Base-by-base conservation (phyloP, 2,329 filamentous ascomycete genomes). In the Chaetomium olivaceum region DNA sequence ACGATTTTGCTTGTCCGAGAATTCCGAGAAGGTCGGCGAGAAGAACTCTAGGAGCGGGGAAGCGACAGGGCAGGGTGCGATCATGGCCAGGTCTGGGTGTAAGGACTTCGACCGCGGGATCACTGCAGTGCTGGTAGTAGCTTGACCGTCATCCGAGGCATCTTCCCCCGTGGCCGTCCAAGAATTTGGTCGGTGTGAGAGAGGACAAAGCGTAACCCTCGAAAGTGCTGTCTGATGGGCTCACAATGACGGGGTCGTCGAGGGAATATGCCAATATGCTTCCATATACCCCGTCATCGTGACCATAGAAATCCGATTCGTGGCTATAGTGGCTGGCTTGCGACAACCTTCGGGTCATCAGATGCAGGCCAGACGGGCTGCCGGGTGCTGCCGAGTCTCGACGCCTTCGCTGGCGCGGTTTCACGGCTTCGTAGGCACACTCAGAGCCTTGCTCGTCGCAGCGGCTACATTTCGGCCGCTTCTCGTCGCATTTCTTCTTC, bases 401-500 rank as follows among this genome's bases (percentile, higher is more conserved):
- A 67, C 76, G 78, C 68, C 74, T 77, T 36, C 79, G 73, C 69
- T 80, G 78, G 39, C 79, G 78, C 11, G 79, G 79, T 57, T 75
- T 77, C 23, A 84, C 78, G 48, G 80, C 76, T 64, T 85, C 83
- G 68, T 86, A 86, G 2, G 77, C 74, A 70, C 83, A 86, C 25
- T 81, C 77, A 55, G 82, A 76, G 58, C 77, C 77, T 50, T 80
- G 78, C 72, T 86, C 83, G 51, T 75, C 70, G 73, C 83, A 86
- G 50, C 83, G 82, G 25, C 80, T 76, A 70, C 83, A 86, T 55
- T 77, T 76, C 2, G 83, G 83, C 8, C 82, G 80, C 39, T 74
- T 76, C 73, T 86, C 83, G 71, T 86, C 82, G 70, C 83, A 86
- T 75, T 86, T 86, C 73, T 86, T 86, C 74, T 86, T 86, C 83